Evolutionary conservation across 1,284 basidiomycete species (phyloP), one percentile per base, ranked within the genome.

Genomic region (Uromyces viciae-fabae): DNA sequence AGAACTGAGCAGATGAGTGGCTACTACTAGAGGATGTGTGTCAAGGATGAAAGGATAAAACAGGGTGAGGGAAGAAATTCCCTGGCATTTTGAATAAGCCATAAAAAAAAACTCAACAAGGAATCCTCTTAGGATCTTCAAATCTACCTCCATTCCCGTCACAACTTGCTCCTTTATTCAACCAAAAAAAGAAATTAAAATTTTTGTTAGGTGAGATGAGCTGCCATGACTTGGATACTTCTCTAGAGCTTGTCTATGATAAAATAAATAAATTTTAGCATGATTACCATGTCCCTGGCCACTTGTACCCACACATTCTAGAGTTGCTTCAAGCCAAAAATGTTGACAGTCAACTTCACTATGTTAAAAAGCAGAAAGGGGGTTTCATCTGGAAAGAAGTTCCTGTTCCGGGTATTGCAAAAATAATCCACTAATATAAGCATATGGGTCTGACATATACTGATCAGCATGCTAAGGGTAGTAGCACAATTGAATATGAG

Each of bases 51-150:
- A n/a, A n/a, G n/a, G n/a, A n/a, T n/a, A n/a, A n/a, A n/a, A n/a
- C n/a, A n/a, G n/a, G n/a, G n/a, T n/a, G n/a, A n/a, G n/a, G n/a
- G n/a, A n/a, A n/a, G n/a, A n/a, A n/a, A n/a, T n/a, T n/a, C n/a
- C n/a, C n/a, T n/a, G n/a, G n/a, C n/a, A n/a, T n/a, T n/a, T n/a
- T n/a, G n/a, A n/a, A n/a, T n/a, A n/a, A n/a, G n/a, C n/a, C n/a
- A n/a, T n/a, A n/a, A n/a, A n/a, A n/a, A n/a, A n/a, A n/a, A n/a
- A n/a, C n/a, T n/a, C n/a, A n/a, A n/a, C n/a, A n/a, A n/a, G n/a
- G n/a, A n/a, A n/a, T n/a, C n/a, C n/a, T n/a, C n/a, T n/a, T 75
- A 56, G 73, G 43, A 58, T 75, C 56, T 19, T n/a, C 49, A 0
- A 14, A 42, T 60, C 2, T 75, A 3, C 73, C 73, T 46, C 28